phyloP scores from a whole-genome alignment of 257 asterid species.

The Nyctanthes arbortristis region DNA sequence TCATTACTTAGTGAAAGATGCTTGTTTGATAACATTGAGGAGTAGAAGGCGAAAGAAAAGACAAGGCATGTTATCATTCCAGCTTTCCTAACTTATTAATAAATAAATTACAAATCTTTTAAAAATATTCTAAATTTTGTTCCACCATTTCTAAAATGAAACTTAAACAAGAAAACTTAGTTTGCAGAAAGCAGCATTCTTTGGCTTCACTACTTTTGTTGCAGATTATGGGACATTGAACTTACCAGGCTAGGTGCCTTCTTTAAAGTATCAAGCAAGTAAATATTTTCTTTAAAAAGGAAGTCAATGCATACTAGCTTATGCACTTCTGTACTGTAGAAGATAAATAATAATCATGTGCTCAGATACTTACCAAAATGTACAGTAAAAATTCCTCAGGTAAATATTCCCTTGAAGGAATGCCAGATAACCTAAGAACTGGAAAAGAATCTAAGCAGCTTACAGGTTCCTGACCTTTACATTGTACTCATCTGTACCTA shows the following conservation, averaged over 20 bases:
- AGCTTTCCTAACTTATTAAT: background rate
- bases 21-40: background rate
- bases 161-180: too few relatives aligned
- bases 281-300: background rate
- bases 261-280: background rate
- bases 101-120: too few relatives aligned
- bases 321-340: background rate
- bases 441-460: background rate
- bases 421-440: background rate
- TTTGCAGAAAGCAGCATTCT: too few relatives aligned
- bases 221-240: background rate
- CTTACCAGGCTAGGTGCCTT: background rate
- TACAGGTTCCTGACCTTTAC: background rate
- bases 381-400: background rate
- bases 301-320: background rate
- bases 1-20: background rate
- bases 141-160: too few relatives aligned
- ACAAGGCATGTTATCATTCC: background rate
- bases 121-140: too few relatives aligned
- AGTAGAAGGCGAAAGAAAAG: background rate
- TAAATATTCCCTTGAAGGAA: background rate
- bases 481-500: too few relatives aligned
- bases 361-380: background rate
- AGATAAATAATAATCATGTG: background rate
- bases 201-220: too few relatives aligned